Percentiles rank a stretch among this genome's conserved stretches.
These are phyloP conservation scores for Butyriboletus loyo DNA, from an alignment of 768 basidiomycete genomes.

Conservation along the genomic window DNA sequence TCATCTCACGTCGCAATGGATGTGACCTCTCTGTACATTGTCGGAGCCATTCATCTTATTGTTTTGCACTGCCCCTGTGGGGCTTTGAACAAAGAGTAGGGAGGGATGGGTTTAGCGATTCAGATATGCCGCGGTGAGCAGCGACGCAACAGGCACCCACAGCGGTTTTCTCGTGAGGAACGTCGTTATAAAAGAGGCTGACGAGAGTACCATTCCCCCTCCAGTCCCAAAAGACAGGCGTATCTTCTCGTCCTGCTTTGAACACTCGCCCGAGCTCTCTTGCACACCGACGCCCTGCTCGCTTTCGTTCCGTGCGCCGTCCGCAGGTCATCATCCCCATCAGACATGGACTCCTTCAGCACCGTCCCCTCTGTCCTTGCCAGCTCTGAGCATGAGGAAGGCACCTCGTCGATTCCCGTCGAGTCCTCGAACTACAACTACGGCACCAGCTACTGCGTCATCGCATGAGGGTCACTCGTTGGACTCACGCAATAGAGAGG, in stretches of 20 bases:
- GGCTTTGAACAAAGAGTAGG: background rate
- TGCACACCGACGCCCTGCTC: background rate
- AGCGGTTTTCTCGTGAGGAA: background rate
- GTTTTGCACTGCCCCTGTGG: constrained; percentile 11
- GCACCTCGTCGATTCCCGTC: constrained; percentile 12
- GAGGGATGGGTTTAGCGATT: background rate
- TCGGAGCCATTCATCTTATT: constrained; percentile 15
- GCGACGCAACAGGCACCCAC: background rate
- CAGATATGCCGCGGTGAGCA: background rate
- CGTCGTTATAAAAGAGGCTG: constrained; percentile 16
- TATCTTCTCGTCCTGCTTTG: background rate
- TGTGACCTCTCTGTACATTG: background rate
- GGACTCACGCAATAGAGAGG: background rate
- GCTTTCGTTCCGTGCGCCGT: background rate
- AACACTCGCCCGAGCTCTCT: background rate
- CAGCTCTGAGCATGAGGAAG: constrained; percentile 4
- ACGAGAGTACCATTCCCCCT: background rate
- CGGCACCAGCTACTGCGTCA: constrained; percentile 12
- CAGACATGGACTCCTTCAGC: constrained; percentile 24
- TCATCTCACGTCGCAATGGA: constrained; percentile 8
- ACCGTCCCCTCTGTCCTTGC: constrained; percentile 15
- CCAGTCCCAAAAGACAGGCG: constrained; percentile 8
- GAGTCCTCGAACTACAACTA: constrained; percentile 4
- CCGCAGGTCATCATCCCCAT: background rate
- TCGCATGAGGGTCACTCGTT: constrained; percentile 12